phyloP scores from a whole-genome alignment of 257 asterid genomes.

The Solanum sejunctum region DNA sequence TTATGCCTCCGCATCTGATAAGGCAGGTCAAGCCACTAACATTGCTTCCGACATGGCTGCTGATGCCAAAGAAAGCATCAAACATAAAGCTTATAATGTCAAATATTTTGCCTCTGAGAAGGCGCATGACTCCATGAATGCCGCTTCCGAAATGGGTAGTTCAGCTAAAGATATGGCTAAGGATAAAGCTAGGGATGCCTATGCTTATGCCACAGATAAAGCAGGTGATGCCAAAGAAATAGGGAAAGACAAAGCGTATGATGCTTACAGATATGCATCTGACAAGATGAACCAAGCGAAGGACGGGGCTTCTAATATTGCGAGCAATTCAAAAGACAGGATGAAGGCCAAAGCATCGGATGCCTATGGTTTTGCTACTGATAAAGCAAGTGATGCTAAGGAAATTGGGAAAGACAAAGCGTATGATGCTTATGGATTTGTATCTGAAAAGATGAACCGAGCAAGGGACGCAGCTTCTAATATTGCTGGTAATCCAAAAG shows the following conservation, averaged over 20 bases:
- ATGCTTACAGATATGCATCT: neutral
- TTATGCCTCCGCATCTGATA: conserved; percentile 1
- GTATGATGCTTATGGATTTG: neutral
- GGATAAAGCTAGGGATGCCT: conserved; percentile 5
- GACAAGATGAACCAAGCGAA: conserved; percentile 1
- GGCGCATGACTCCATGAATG: neutral
- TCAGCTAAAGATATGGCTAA: conserved; percentile 3
- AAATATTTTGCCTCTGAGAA: neutral
- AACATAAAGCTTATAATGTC: conserved; percentile 4
- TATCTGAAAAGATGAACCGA: neutral
- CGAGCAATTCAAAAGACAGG: conserved; percentile 8
- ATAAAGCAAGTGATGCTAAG: neutral
- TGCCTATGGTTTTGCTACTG: neutral
- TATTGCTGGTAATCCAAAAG: conserved; percentile 10
- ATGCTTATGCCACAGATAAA: neutral
- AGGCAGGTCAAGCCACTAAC: neutral
- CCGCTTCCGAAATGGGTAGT: neutral
- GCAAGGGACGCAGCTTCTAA: conserved; percentile 16
- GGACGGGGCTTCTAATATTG: conserved; percentile 15
- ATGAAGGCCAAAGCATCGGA: conserved; percentile 5
- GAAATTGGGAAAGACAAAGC: conserved; percentile 6
- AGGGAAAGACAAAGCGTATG: conserved; percentile 6
- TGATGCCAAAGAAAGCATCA: conserved; percentile 4
- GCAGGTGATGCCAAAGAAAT: neutral
- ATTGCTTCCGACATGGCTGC: neutral